Evolutionary conservation across 208 protist genomes (phyloP), one percentile per base, ranked within the genome.

Genomic region (Herpetomonas samuelpessoai): DNA sequence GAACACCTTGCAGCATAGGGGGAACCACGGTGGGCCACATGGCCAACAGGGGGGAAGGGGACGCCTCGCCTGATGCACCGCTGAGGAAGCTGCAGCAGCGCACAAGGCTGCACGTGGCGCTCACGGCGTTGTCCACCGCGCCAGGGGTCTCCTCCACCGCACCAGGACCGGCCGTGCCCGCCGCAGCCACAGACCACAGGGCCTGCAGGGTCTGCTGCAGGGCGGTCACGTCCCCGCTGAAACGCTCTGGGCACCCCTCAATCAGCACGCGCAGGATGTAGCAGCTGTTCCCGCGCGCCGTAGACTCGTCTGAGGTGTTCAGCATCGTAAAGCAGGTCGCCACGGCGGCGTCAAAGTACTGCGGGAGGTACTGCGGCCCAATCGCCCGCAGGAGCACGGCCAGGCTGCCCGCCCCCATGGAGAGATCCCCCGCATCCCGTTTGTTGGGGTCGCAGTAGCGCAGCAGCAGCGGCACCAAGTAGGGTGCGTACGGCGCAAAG

Each of bases 101-200:
- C 29, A 95, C 69, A 24, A 95, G 71, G 10, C 73, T 77, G 71
- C 86, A 95, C 21, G 74, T 80, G n/a, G 88, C 88, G 44, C 82
- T 86, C 25, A 91, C 73, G 18, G 86, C 88, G 73, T 95, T 95
- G 75, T 95, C 88, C 0, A 88, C 81, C 10, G 88, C 83, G 39
- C 82, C 74, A 1, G 83, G 78, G 3, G 83, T 78, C 68, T 95
- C 86, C 22, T 84, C 68, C n/a, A 46, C 60, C 16, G 64, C 64
- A 35, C 22, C 26, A 24, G 26, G 18, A 7, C 54, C 4, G 14
- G 6, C 35, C 6, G 6, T 41, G 35, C 35, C 35, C 6, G 35
- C 71, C 22, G 45, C 44, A 0, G 73, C 62, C 4, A 82, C 65
- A 7, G 63, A 71, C 71, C 71, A 78, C 19, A 82, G 63, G 16